Conservation (phyloP, 129 eudicot genomes). For the Flaveria brownii region DNA sequence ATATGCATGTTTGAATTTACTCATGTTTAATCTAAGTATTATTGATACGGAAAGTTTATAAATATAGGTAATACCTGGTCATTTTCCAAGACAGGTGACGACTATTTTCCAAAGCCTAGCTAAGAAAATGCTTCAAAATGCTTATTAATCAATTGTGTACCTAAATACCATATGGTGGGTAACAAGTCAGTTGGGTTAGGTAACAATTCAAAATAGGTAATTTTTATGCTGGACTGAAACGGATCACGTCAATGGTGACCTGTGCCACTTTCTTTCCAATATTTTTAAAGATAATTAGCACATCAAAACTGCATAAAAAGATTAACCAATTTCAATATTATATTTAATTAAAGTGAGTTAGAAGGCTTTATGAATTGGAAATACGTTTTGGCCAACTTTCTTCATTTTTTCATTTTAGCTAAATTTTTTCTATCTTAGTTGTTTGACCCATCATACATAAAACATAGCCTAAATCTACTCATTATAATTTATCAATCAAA, state of each 20-base stretch:
- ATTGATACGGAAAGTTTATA: too few species aligned
- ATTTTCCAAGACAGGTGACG: constrained; percentile 68
- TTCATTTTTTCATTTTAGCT: not conserved
- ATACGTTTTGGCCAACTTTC: not conserved
- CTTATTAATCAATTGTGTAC: constrained; percentile 59
- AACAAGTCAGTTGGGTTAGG: not conserved
- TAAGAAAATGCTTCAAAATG: constrained; percentile 78
- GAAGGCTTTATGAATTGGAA: too few species aligned
- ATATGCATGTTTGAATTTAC: too few species aligned
- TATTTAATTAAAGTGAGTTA: too few species aligned
- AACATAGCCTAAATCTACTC: not conserved
- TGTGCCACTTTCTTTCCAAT: too few species aligned
- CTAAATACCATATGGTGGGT: constrained; percentile 36
- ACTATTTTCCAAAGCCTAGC: constrained; percentile 69
- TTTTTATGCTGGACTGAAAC: not conserved
- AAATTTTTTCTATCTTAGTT: not conserved
- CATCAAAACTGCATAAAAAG: too few species aligned
- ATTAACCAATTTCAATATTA: too few species aligned
- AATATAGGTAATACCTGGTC: constrained; percentile 40
- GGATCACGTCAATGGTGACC: not conserved
- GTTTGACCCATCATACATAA: not conserved
- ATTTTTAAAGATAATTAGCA: too few species aligned
- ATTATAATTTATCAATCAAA: not conserved
- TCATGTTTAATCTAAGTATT: too few species aligned
- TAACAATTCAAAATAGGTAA: not conserved